Evolutionary conservation across 2,329 filamentous ascomycete species (phyloP), one percentile per base, ranked within the genome.

Genomic region (Ascochyta rabiei): DNA sequence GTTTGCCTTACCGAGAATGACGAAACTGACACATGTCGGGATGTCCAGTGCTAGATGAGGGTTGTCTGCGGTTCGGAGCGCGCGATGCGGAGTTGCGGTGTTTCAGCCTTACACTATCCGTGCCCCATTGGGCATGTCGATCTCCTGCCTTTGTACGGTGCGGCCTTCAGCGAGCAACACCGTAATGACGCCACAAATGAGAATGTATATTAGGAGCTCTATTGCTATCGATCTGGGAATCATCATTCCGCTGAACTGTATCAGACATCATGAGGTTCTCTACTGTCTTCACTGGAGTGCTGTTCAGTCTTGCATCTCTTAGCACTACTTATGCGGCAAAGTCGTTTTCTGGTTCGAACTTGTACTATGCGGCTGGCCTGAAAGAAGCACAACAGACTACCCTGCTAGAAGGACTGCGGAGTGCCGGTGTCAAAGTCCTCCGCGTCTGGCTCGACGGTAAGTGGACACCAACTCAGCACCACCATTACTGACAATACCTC

Each of bases 361-460:
- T 56, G 13, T 56, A 56, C 37, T 52, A 56, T 34, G 53, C 53
- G 13, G 42, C 48, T 13, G 53, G 53, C 4, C 30, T 52, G 37
- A 56, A 33, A 16, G 47, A 56, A n/a, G 10, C 35, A 1, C 48
- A 56, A 19, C 48, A 51, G 38, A 48, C 31, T 1, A 39, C 37
- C 5, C 7, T 56, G 4, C 39, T 56, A 4, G 10, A 56, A n/a
- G 53, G 53, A 3, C 26, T 56, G 23, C 48, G 48, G 37, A 48
- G 53, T 23, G 53, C 53, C 24, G 53, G 48, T 9, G 53, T 56
- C 16, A 56, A 56, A 13, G 48, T 56, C 1, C 34, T 56, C 15
- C 53, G 53, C 4, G 53, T 56, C 6, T 56, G 53, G 53, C 43
- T 56, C 9, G 53, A 56, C 21, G 53, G 53, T 52, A 44, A 16